phyloP scores from a whole-genome alignment of 2,329 filamentous ascomycete genomes.

The Monilinia polystroma region DNA sequence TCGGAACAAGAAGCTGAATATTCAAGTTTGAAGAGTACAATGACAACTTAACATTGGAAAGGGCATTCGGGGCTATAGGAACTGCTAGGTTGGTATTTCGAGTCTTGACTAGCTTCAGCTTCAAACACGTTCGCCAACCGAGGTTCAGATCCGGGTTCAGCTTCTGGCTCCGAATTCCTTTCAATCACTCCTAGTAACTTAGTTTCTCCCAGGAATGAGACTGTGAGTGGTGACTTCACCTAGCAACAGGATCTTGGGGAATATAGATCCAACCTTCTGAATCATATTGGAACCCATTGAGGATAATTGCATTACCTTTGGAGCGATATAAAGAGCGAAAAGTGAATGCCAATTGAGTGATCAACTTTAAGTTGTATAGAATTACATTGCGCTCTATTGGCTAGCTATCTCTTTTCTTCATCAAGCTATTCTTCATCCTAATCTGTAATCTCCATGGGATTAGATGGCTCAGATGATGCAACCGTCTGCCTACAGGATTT shows the following conservation, averaged over 20 bases:
- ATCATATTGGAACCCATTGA: neutral
- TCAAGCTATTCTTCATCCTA: no score
- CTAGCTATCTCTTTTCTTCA: no score
- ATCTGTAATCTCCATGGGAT: no score
- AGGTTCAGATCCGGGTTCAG: neutral
- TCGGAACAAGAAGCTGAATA: neutral
- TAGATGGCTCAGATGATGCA: no score
- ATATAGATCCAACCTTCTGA: neutral
- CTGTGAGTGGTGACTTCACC: neutral
- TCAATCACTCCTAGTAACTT: neutral
- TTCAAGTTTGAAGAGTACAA: neutral
- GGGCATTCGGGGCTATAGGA: no score
- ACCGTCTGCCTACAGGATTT: no score
- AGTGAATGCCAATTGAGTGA: no score
- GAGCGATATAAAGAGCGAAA: no score
- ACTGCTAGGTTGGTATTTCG: accelerated
- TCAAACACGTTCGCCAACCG: neutral
- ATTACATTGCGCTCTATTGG: no score
- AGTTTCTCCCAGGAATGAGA: neutral
- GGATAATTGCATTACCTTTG: no score
- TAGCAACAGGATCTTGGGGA: neutral
- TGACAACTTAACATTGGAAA: neutral
- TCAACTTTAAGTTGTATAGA: no score
- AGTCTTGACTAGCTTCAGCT: neutral
- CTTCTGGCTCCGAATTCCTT: neutral